A percentile compares a stretch with the other conserved stretches of the same genome.
Evolutionary conservation across 805 yeast species (phyloP).

Genomic region (Lipomyces lipofer): DNA sequence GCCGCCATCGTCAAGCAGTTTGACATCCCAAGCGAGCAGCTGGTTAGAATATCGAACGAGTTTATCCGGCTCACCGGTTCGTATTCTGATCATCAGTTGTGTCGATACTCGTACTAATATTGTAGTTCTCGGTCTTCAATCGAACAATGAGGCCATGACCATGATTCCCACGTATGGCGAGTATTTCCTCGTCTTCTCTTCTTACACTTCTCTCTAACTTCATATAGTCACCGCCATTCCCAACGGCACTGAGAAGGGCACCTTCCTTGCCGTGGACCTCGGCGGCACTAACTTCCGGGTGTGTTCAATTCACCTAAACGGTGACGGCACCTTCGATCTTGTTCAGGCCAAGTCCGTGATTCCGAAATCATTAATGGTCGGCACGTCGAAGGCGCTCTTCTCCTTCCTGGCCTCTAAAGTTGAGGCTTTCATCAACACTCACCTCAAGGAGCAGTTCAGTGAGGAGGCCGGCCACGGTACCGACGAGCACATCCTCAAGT

Average conservation of each 20-base stretch:
- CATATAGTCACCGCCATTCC: constrained; percentile 72
- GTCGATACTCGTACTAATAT: constrained; percentile 22
- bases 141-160: constrained; percentile 39
- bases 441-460: constrained; percentile 55
- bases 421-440: constrained; percentile 59
- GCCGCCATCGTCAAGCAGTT: constrained; percentile 8
- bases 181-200: not conserved
- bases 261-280: constrained; percentile 84
- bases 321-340: constrained; percentile 68
- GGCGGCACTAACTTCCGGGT: constrained; percentile 98
- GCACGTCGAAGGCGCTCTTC: constrained; percentile 68
- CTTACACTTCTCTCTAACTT: not conserved
- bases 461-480: constrained; percentile 34
- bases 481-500: constrained; percentile 48
- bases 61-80: constrained; percentile 28
- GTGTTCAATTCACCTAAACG: constrained; percentile 71
- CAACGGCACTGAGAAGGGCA: constrained; percentile 79
- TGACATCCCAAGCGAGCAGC: constrained; percentile 17
- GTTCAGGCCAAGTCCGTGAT: constrained; percentile 77
- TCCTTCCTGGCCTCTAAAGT: constrained; percentile 73
- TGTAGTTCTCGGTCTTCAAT: constrained; percentile 38
- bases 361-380: constrained; percentile 72
- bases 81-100: constrained; percentile 13
- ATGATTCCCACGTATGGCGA: constrained; percentile 82
- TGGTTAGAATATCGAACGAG: constrained; percentile 33